These are phyloP conservation scores for Phytopythium delawarense DNA, from an alignment of 352 stramenopile genomes.

Conservation along the genomic window DNA sequence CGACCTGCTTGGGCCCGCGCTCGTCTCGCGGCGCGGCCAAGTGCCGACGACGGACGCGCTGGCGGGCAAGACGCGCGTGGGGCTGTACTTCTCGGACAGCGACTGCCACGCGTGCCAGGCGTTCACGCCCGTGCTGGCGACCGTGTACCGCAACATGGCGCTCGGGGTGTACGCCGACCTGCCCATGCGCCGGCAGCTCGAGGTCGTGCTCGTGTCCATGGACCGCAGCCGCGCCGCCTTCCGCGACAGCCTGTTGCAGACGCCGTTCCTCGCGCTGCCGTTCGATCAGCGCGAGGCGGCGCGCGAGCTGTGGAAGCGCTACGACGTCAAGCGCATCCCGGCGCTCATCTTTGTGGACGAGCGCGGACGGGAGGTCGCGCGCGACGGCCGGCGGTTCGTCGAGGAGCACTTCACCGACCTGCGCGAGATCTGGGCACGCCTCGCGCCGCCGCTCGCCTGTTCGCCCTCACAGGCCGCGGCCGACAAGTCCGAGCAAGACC, in stretches of 20 bases:
- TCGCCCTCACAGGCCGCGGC: neutral
- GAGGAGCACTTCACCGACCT: constrained; percentile 65
- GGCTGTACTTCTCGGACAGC: constrained; percentile 66
- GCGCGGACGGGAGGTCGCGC: constrained; percentile 54
- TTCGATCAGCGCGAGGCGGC: constrained; percentile 45
- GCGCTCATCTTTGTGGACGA: constrained; percentile 65
- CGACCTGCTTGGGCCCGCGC: constrained; percentile 48
- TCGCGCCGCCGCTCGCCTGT: constrained; percentile 19
- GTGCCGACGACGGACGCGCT: constrained; percentile 44
- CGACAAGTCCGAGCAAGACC: constrained; percentile 4
- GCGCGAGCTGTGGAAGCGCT: constrained; percentile 58
- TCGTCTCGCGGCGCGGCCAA: constrained; percentile 52
- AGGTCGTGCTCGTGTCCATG: constrained; percentile 61
- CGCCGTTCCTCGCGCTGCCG: constrained; percentile 52
- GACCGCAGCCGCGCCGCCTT: constrained; percentile 52
- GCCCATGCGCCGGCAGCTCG: constrained; percentile 51
- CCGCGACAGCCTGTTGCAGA: constrained; percentile 53
- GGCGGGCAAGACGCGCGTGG: constrained; percentile 47
- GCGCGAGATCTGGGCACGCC: constrained; percentile 51
- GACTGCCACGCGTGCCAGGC: constrained; percentile 50
- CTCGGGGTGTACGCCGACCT: constrained; percentile 51
- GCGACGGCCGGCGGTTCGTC: constrained; percentile 53
- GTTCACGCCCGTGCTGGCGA: constrained; percentile 63
- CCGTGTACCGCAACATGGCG: constrained; percentile 58
- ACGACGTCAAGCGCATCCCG: constrained; percentile 68